These are phyloP conservation scores for Boletales sp. DNA, from an alignment of 768 basidiomycete genomes.

Conservation along the genomic window DNA sequence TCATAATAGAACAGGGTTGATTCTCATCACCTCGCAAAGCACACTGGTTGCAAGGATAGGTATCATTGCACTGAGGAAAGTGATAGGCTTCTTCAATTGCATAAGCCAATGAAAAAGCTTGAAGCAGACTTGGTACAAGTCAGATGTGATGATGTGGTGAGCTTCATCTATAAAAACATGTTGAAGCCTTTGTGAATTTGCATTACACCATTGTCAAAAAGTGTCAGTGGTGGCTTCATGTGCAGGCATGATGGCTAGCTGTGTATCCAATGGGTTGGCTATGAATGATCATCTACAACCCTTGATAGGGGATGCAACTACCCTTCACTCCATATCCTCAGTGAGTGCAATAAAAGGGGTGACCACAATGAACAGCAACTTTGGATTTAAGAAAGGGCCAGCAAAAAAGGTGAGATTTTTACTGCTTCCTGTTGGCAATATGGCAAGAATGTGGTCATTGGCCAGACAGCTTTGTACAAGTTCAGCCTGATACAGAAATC, in stretches of 20 bases:
- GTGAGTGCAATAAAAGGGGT: constrained; percentile 6
- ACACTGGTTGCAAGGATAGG: not conserved
- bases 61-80: constrained; percentile 8
- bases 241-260: constrained; percentile 6
- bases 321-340: constrained; percentile 4
- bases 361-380: constrained; percentile 4
- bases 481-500: constrained; percentile 1
- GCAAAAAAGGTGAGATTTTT: constrained; percentile 12
- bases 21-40: constrained; percentile 3
- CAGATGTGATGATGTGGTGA: constrained; percentile 5
- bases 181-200: not conserved
- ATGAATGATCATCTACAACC: not conserved
- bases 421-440: constrained; percentile 10
- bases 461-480: constrained; percentile 6
- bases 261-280: not conserved
- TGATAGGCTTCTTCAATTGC: constrained; percentile 5
- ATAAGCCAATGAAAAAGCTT: constrained; percentile 7
- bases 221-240: not conserved
- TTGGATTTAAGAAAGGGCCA: not conserved
- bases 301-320: not conserved
- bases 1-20: not conserved
- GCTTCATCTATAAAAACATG: constrained; percentile 8
- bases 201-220: constrained; percentile 2
- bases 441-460: constrained; percentile 1
- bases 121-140: constrained; percentile 5